These are phyloP conservation scores for Monilinia laxa DNA, from an alignment of 2,329 filamentous ascomycete genomes.

Conservation along the genomic window DNA sequence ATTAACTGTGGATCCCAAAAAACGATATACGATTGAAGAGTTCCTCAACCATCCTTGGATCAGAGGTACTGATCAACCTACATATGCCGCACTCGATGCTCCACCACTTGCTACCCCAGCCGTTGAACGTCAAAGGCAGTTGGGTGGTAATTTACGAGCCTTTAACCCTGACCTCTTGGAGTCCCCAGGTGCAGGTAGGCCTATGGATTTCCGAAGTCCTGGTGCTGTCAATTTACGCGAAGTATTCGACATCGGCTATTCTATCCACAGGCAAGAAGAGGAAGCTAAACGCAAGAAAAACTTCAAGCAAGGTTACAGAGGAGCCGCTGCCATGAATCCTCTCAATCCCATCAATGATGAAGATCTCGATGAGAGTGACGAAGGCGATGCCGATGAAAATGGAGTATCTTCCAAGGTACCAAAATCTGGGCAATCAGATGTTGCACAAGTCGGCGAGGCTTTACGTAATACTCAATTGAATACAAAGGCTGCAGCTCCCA, in stretches of 20 bases:
- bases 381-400: constrained; percentile 57
- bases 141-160: constrained; percentile 43
- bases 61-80: constrained; percentile 63
- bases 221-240: constrained; percentile 94
- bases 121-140: constrained; percentile 41
- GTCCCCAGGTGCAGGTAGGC: constrained; percentile 60
- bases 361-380: constrained; percentile 64
- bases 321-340: constrained; percentile 62
- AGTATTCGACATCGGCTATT: constrained; percentile 97
- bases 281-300: constrained; percentile 90
- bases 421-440: constrained; percentile 57
- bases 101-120: constrained; percentile 70
- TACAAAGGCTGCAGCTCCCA: constrained; percentile 59
- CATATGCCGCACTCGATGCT: constrained; percentile 65
- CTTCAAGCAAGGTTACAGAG: constrained; percentile 67
- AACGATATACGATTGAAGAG: constrained; percentile 88
- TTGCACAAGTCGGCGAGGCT: constrained; percentile 79
- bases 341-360: constrained; percentile 65
- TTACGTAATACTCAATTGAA: constrained; percentile 79
- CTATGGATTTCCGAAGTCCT: constrained; percentile 91
- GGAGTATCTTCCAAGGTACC: constrained; percentile 62
- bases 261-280: constrained; percentile 94
- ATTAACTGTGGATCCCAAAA: constrained; percentile 89
- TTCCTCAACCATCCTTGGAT: constrained; percentile 98
- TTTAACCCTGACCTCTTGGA: constrained; percentile 59